Conservation (phyloP, 345 rosid species). For the Citropsis articulata region DNA sequence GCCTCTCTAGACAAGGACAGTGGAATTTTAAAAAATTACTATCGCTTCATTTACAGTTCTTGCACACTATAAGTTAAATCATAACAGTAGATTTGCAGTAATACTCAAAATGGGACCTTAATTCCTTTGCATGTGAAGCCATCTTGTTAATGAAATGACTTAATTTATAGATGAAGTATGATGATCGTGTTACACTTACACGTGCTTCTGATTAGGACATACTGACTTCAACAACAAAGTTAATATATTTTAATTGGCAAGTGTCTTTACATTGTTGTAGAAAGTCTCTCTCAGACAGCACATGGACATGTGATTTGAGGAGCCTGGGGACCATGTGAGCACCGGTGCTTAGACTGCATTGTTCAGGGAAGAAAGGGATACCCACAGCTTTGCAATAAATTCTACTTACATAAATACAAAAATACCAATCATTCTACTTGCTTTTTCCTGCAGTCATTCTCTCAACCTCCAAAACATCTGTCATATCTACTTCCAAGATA, state of each 20-base stretch:
- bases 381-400: conserved; percentile 32
- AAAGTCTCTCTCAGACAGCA: conserved; percentile 64
- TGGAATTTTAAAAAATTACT: conserved; percentile 3
- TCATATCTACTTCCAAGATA: conserved; percentile 17
- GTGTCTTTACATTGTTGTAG: conserved; percentile 34
- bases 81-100: conserved; percentile 7
- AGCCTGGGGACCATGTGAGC: conserved; percentile 74
- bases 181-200: conserved; percentile 19
- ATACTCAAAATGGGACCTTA: conserved; percentile 12
- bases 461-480: conserved; percentile 12
- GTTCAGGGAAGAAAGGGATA: not conserved
- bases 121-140: conserved; percentile 14
- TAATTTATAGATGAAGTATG: conserved; percentile 8
- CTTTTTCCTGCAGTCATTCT: conserved; percentile 20
- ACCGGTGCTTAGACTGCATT: conserved; percentile 23
- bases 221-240: conserved; percentile 25
- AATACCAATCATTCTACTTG: conserved; percentile 34
- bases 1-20: conserved; percentile 7
- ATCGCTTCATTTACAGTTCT: not conserved
- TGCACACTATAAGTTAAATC: not conserved
- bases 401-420: conserved; percentile 25
- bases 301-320: conserved; percentile 55
- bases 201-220: conserved; percentile 34
- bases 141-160: not conserved
- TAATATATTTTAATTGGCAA: not conserved